A percentile compares a stretch with the other conserved stretches of the same genome.
These are phyloP conservation scores for Zizania latifolia DNA, from an alignment of 176 grass and related monocot genomes.

Conservation along the genomic window DNA sequence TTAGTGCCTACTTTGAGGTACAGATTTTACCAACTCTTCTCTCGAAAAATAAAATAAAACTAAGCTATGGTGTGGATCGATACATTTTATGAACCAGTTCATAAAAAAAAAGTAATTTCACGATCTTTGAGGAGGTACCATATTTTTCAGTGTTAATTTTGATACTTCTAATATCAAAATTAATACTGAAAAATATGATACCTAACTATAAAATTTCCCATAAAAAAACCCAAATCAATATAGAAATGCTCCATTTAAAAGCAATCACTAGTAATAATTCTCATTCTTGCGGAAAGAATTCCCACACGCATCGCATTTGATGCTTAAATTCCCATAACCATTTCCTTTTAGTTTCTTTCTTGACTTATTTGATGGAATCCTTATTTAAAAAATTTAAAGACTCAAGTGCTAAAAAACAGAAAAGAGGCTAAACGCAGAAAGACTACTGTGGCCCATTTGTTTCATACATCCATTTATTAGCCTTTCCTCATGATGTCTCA, in stretches of 20 bases:
- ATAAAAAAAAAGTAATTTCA: too few relatives aligned
- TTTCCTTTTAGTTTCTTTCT: constrained; percentile 24
- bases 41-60: neutral
- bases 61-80: neutral
- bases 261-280: constrained; percentile 36
- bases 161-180: too few relatives aligned
- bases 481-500: constrained; percentile 9
- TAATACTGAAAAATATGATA: too few relatives aligned
- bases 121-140: too few relatives aligned
- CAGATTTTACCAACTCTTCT: neutral
- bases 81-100: too few relatives aligned
- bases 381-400: constrained; percentile 17
- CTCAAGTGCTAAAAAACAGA: constrained; percentile 30
- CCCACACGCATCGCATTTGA: constrained; percentile 29
- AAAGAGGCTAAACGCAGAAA: constrained; percentile 31
- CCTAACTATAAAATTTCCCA: too few relatives aligned
- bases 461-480: constrained; percentile 32
- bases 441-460: neutral
- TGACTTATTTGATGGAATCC: constrained; percentile 29
- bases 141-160: too few relatives aligned
- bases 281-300: constrained; percentile 39
- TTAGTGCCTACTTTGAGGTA: neutral
- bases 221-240: constrained; percentile 8
- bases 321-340: constrained; percentile 20
- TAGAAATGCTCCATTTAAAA: constrained; percentile 21